phyloP scores from a whole-genome alignment of 1,284 basidiomycete species.

The Ganoderma lingzhi region DNA sequence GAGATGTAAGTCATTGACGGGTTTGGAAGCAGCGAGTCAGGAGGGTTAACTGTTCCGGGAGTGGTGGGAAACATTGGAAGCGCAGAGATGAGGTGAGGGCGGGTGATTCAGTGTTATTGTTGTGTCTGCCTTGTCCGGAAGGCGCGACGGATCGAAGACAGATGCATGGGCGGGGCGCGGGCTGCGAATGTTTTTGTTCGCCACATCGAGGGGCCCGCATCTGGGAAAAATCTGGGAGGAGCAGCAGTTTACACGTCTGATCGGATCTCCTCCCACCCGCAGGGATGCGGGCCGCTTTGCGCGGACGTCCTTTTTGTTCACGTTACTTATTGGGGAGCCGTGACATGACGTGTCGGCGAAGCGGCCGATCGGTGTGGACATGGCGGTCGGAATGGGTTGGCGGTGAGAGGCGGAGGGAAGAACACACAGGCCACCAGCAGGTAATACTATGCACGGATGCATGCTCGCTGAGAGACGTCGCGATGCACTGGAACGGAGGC shows the following conservation, averaged over 20 bases:
- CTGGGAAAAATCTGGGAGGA: neutral
- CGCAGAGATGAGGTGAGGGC: neutral
- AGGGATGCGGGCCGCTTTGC: conserved; percentile 25
- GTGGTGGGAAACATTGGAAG: neutral
- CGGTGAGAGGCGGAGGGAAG: neutral
- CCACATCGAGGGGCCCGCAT: conserved; percentile 10
- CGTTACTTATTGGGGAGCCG: conserved; percentile 11
- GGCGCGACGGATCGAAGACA: conserved; percentile 12
- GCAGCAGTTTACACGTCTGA: conserved; percentile 18
- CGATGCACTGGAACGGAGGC: neutral
- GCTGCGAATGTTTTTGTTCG: conserved; percentile 19
- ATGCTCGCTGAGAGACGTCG: neutral
- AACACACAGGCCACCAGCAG: neutral
- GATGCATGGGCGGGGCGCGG: conserved; percentile 4
- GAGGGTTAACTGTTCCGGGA: conserved; percentile 6
- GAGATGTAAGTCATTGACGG: conserved; percentile 2
- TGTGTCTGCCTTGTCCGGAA: neutral
- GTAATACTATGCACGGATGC: neutral
- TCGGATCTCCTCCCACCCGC: conserved; percentile 28
- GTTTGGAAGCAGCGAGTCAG: conserved; percentile 4
- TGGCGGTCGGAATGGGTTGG: neutral
- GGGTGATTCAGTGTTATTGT: conserved; percentile 5
- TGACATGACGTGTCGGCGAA: neutral
- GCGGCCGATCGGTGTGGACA: neutral
- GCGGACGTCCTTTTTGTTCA: conserved; percentile 28